Percentiles rank a stretch among this genome's conserved stretches.
Evolutionary conservation across 768 basidiomycete species (phyloP).

Genomic region (Albatrellus ellisii): DNA sequence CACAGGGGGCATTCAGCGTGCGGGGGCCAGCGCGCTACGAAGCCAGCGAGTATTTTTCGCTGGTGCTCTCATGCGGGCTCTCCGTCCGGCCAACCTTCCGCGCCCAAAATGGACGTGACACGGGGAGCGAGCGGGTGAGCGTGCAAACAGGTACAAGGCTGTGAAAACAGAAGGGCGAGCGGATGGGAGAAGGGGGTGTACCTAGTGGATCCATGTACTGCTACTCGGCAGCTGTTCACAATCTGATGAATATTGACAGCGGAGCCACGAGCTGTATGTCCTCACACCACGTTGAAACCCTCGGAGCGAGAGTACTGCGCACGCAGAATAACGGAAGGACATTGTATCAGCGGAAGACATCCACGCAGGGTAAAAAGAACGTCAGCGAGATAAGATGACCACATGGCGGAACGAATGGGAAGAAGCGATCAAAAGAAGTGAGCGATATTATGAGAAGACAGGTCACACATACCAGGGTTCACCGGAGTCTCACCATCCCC

Average conservation of each 20-base stretch:
- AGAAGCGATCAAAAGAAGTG: not conserved
- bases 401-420: too few relatives aligned
- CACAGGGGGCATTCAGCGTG: too few relatives aligned
- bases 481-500: slow-evolving; percentile 36
- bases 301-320: slow-evolving; percentile 15
- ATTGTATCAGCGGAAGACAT: too few relatives aligned
- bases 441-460: too few relatives aligned
- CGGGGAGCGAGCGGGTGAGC: not conserved
- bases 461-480: slow-evolving; percentile 36
- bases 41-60: too few relatives aligned
- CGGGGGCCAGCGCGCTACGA: too few relatives aligned
- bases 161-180: too few relatives aligned
- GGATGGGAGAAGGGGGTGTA: slow-evolving; percentile 13
- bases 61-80: too few relatives aligned
- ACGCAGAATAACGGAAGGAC: not conserved
- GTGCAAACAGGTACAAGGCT: not conserved
- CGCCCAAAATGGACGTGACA: slow-evolving; percentile 29
- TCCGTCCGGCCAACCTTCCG: slow-evolving; percentile 24
- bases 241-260: slow-evolving; percentile 36
- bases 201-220: slow-evolving; percentile 31
- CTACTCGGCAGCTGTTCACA: slow-evolving; percentile 42
- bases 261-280: slow-evolving; percentile 44
- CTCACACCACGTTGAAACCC: slow-evolving; percentile 29
- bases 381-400: too few relatives aligned
- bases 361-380: too few relatives aligned